These are phyloP conservation scores for Chaetomium sp. DNA, from an alignment of 2,329 filamentous ascomycete genomes.

Conservation along the genomic window DNA sequence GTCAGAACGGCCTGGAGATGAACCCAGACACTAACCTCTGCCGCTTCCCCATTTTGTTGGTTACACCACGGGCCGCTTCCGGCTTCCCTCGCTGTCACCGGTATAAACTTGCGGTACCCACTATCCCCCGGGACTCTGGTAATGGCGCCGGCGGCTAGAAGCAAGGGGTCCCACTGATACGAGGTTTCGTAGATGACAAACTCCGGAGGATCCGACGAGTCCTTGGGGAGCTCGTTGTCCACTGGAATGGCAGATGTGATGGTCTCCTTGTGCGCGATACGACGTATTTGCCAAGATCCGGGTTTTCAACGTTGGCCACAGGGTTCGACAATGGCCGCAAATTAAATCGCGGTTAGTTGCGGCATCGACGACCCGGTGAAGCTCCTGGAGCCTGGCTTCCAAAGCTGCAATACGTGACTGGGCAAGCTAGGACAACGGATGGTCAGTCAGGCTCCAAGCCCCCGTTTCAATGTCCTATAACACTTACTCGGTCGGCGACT, in stretches of 20 bases:
- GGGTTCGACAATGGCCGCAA: constrained; percentile 26
- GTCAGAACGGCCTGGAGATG: constrained; percentile 32
- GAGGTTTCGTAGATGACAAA: constrained; percentile 40
- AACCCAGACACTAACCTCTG: constrained; percentile 39
- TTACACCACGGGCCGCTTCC: constrained; percentile 8
- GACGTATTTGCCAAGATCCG: constrained; percentile 32
- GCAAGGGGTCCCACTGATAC: constrained; percentile 39
- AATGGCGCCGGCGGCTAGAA: constrained; percentile 35
- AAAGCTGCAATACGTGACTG: constrained; percentile 32
- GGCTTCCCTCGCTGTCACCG: constrained; percentile 28
- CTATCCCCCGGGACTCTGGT: constrained; percentile 35
- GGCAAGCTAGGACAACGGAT: constrained; percentile 26
- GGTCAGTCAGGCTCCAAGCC: neutral
- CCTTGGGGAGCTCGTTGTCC: constrained; percentile 27
- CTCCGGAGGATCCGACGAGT: constrained; percentile 33
- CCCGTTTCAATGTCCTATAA: neutral
- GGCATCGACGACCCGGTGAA: constrained; percentile 30
- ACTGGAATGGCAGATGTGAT: constrained; percentile 9
- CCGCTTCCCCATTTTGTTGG: constrained; percentile 27
- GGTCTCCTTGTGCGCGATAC: constrained; percentile 22
- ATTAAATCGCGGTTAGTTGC: constrained; percentile 32
- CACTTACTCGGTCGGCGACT: constrained; percentile 35
- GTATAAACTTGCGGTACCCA: constrained; percentile 27
- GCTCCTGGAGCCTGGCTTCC: constrained; percentile 31
- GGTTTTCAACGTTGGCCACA: constrained; percentile 20